phyloP scores from a whole-genome alignment of 2,329 filamentous ascomycete genomes.

The Trichoderma polysporum region DNA sequence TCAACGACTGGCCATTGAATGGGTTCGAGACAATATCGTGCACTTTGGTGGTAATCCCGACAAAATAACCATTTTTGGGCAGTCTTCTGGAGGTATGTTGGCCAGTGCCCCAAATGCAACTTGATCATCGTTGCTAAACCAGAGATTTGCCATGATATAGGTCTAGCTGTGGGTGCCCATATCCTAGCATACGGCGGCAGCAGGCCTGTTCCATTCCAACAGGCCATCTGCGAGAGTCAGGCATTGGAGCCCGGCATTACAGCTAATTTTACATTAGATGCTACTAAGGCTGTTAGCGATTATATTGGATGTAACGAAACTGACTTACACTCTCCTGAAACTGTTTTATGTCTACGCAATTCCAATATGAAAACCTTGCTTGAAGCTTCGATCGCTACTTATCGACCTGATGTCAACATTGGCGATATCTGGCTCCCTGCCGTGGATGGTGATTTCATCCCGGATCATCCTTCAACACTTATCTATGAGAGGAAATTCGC shows the following conservation, averaged over 20 bases:
- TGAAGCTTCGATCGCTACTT: constrained; percentile 44
- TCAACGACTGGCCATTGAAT: constrained; percentile 47
- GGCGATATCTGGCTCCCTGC: constrained; percentile 53
- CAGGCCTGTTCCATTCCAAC: constrained; percentile 45
- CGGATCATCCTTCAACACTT: constrained; percentile 48
- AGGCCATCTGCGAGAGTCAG: constrained; percentile 47
- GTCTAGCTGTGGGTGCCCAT: constrained; percentile 45
- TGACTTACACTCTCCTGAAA: constrained; percentile 42
- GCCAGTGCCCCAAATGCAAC: not conserved
- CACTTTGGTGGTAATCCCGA: constrained; percentile 50
- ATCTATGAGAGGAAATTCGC: constrained; percentile 59
- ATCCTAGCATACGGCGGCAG: constrained; percentile 48
- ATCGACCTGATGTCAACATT: constrained; percentile 43
- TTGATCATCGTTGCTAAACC: not conserved
- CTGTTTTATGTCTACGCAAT: constrained; percentile 47
- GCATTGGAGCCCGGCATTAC: constrained; percentile 52
- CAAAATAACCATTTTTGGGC: constrained; percentile 39
- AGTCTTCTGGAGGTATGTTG: constrained; percentile 33
- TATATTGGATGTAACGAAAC: constrained; percentile 44
- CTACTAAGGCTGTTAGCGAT: constrained; percentile 44
- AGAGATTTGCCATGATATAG: constrained; percentile 24
- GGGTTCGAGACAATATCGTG: constrained; percentile 46
- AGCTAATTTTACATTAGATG: constrained; percentile 47
- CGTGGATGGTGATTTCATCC: constrained; percentile 44
- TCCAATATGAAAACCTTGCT: constrained; percentile 45